phyloP scores from a whole-genome alignment of 2,329 filamentous ascomycete genomes.

The Pyrenophora graminea region DNA sequence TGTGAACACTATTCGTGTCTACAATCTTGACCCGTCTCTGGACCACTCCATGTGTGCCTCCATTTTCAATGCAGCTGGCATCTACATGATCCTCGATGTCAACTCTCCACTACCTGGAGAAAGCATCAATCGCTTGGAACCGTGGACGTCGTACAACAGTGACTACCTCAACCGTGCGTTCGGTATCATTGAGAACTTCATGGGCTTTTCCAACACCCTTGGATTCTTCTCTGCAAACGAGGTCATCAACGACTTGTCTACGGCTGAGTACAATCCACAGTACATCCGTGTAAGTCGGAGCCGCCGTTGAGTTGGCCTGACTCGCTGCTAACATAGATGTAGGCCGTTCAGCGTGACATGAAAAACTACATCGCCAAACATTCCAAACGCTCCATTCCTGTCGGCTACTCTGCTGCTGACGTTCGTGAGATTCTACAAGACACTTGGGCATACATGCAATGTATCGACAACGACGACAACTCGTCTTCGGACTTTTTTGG shows the following conservation, averaged over 20 bases:
- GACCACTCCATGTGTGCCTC: constrained; percentile 66
- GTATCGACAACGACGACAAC: constrained; percentile 59
- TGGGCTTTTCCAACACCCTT: constrained; percentile 66
- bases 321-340: background rate
- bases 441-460: constrained; percentile 76
- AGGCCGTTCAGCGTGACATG: constrained; percentile 67
- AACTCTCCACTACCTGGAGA: constrained; percentile 63
- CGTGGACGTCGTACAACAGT: constrained; percentile 59
- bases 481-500: constrained; percentile 76
- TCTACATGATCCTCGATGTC: constrained; percentile 69
- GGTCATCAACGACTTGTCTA: constrained; percentile 65
- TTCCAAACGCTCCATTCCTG: constrained; percentile 61
- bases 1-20: constrained; percentile 66
- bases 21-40: constrained; percentile 64
- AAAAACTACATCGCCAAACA: constrained; percentile 70
- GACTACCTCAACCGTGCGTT: constrained; percentile 64
- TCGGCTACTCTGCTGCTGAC: constrained; percentile 74
- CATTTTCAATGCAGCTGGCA: constrained; percentile 68
- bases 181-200: constrained; percentile 68
- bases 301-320: background rate
- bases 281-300: constrained; percentile 57
- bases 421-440: constrained; percentile 74
- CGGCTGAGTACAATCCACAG: constrained; percentile 57
- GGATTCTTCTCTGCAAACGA: constrained; percentile 72
- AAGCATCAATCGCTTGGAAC: constrained; percentile 60